Conservation (phyloP, 768 basidiomycete genomes). For the Sutorius australiensis region DNA sequence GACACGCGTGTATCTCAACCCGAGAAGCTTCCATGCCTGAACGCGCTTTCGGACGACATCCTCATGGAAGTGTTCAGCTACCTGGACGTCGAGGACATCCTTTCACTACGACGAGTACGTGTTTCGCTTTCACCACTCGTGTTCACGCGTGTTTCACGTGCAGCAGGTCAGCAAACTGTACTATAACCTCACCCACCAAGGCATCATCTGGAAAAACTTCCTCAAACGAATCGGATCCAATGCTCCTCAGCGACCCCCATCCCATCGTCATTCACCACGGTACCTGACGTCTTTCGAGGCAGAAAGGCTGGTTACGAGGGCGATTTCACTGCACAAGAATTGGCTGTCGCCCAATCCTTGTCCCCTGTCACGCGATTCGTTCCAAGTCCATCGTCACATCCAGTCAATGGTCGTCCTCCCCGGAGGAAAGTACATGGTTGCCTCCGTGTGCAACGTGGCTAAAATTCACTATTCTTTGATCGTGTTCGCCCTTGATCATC, state of each 20-base stretch:
- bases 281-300: constrained; percentile 36
- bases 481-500: constrained; percentile 57
- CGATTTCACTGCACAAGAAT: constrained; percentile 56
- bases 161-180: constrained; percentile 54
- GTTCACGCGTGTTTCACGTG: neutral
- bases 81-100: constrained; percentile 37
- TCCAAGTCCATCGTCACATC: constrained; percentile 35
- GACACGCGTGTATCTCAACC: constrained; percentile 21
- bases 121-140: neutral
- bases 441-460: constrained; percentile 48
- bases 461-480: constrained; percentile 47
- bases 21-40: constrained; percentile 27
- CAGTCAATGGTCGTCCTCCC: constrained; percentile 57
- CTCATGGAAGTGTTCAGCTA: constrained; percentile 36
- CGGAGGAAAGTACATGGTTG: constrained; percentile 65
- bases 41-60: constrained; percentile 36
- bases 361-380: constrained; percentile 23
- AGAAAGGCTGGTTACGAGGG: constrained; percentile 59
- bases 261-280: constrained; percentile 40
- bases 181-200: constrained; percentile 62
- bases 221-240: constrained; percentile 52
- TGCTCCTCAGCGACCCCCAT: constrained; percentile 59
- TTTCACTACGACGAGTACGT: constrained; percentile 36
- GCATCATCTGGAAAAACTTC: constrained; percentile 66
- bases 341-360: constrained; percentile 46